Conservation (phyloP, 2,329 filamentous ascomycete species). For the Cytospora piceae region DNA sequence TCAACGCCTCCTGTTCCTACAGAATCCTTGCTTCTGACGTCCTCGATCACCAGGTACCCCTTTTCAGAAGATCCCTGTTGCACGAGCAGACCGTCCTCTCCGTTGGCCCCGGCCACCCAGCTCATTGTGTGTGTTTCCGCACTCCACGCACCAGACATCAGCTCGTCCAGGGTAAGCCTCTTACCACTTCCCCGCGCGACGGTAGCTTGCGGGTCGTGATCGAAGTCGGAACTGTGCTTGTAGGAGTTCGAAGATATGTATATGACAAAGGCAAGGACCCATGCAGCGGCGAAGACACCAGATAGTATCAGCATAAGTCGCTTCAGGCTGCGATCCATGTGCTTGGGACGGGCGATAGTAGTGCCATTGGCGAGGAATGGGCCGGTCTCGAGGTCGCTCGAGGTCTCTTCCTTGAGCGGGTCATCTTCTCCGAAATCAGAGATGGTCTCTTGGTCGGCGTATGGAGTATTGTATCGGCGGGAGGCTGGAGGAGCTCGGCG, state of each 20-base stretch:
- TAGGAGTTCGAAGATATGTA: conserved; percentile 70
- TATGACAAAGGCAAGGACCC: conserved; percentile 68
- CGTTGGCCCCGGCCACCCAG: conserved; percentile 76
- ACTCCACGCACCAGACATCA: conserved; percentile 68
- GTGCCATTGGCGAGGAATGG: conserved; percentile 52
- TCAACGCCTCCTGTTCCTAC: conserved; percentile 42
- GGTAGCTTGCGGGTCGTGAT: conserved; percentile 71
- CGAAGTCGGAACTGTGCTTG: conserved; percentile 62
- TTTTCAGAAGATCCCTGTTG: conserved; percentile 68
- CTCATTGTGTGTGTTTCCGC: conserved; percentile 67
- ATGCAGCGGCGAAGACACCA: conserved; percentile 65
- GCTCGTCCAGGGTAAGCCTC: conserved; percentile 72
- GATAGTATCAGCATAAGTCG: conserved; percentile 64
- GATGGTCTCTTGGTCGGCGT: conserved; percentile 38
- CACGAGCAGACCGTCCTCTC: conserved; percentile 83
- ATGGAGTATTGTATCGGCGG: conserved; percentile 26
- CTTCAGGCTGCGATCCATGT: conserved; percentile 69
- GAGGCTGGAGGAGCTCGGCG: conserved; percentile 25
- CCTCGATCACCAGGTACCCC: conserved; percentile 83
- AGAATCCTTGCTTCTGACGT: conserved; percentile 63
- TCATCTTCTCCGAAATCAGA: conserved; percentile 51
- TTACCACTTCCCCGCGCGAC: conserved; percentile 66
- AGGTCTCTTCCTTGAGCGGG: conserved; percentile 47
- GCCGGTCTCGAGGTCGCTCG: conserved; percentile 55
- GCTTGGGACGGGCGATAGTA: conserved; percentile 47